Base-by-base conservation (phyloP, 257 asterid genomes). In the Thymus mandschuricus region DNA sequence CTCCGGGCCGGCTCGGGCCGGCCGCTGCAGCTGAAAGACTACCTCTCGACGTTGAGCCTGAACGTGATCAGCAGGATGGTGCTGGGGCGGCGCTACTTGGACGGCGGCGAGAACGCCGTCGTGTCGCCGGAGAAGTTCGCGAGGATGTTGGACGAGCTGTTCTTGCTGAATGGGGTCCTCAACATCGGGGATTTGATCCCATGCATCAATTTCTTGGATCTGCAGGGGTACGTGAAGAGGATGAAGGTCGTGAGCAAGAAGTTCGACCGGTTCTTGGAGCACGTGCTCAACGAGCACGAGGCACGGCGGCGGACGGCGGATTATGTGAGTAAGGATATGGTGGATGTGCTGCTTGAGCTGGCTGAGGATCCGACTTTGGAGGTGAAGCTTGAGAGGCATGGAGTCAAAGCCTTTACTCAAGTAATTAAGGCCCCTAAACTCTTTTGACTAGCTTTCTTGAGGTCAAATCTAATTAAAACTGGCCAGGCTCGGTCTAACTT, bases 221-320 rank as follows among this genome's bases (percentile, higher is more conserved):
- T 86, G 78, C 91, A 86, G 75, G 91, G 91, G 81, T 86, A 86
- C 27, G 84, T 86, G 29, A 86, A 78, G 84, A 78, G 88, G 84
- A 86, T 86, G 91, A 86, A 86, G 76, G 45, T n/a, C 1, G 81
- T 83, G 68, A 78, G 86, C 71, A 84, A 75, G 84, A 86, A 83
- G 40, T 79, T 83, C 5, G 91, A 86, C 33, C 38, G 76, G 78
- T 80, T 84, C 52, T 7, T 81, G 79, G 88, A 83, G 75, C 78
- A 71, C 12, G 88, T 86, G 30, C 50, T 86, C 8, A 76, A 78
- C 67, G 87, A 86, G 56, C 91, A 84, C 41, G 60, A 71, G 46
- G 76, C 43, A 6, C 55, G 68, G 60, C 71, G 84, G 78, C 66
- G 60, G 76, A 46, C 10, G 3, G 21, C 34, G 0, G 30, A 21